A percentile compares a stretch with the other conserved stretches of the same genome.
Conservation (phyloP, 2,329 filamentous ascomycete species). For the Volutella citrinella region DNA sequence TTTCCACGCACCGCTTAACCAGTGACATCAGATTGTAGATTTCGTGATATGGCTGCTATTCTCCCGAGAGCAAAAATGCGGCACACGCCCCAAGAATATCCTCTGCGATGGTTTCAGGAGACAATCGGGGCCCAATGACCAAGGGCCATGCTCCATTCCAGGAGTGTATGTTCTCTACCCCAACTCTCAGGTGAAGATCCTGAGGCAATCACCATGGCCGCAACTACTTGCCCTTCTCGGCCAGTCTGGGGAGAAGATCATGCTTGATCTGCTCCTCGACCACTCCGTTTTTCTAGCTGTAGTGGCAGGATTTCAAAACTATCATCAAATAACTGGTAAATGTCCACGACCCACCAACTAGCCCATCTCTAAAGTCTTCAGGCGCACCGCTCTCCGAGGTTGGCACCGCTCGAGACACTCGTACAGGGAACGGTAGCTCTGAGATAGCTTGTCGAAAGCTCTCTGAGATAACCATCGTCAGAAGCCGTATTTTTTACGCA, state of each 20-base stretch:
- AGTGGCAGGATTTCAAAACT: slow-evolving; percentile 58
- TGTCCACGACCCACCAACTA: background rate
- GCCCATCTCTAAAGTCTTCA: slow-evolving; percentile 20
- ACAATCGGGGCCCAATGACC: slow-evolving; percentile 28
- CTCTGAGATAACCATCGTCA: slow-evolving; percentile 69
- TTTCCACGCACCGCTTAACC: too few relatives aligned
- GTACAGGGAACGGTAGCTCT: too few relatives aligned
- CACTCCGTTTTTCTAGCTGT: slow-evolving; percentile 72
- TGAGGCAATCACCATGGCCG: slow-evolving; percentile 74
- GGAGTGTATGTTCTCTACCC: slow-evolving; percentile 62
- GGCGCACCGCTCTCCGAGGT: slow-evolving; percentile 51
- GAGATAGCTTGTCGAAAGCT: slow-evolving; percentile 36
- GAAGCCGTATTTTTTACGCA: slow-evolving; percentile 84
- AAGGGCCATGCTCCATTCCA: slow-evolving; percentile 49
- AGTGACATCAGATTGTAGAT: slow-evolving; percentile 62
- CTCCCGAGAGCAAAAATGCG: slow-evolving; percentile 47
- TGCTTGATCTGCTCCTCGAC: slow-evolving; percentile 74
- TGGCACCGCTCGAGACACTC: slow-evolving; percentile 26
- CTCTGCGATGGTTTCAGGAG: slow-evolving; percentile 80
- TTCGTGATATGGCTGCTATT: slow-evolving; percentile 79
- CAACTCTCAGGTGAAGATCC: slow-evolving; percentile 65
- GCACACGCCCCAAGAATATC: slow-evolving; percentile 62
- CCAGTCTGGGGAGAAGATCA: slow-evolving; percentile 68
- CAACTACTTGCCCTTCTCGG: slow-evolving; percentile 73
- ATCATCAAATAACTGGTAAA: slow-evolving; percentile 76